Evolutionary conservation across 2,329 filamentous ascomycete species (phyloP).

Genomic region (Neofusicoccum ribis): DNA sequence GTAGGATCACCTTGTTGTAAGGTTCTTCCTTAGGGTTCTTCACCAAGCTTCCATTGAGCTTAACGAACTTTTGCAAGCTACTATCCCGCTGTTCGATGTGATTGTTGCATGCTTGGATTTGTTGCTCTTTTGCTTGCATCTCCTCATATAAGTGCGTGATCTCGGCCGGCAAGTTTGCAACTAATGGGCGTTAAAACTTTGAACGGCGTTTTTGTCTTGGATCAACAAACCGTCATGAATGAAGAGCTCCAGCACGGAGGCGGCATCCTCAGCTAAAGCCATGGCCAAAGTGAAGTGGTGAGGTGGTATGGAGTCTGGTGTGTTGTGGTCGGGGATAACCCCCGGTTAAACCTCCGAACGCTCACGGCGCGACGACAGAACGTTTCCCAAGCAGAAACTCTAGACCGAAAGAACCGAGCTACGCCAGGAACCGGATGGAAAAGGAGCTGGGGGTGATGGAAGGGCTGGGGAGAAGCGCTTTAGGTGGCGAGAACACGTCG

Average conservation of each 20-base stretch:
- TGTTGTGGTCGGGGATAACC: not conserved
- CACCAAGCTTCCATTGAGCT: constrained; percentile 70
- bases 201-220: not conserved
- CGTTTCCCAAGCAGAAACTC: not conserved
- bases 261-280: constrained; percentile 58
- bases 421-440: not conserved
- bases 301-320: not conserved
- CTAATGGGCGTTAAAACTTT: constrained; percentile 35
- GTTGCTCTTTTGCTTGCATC: constrained; percentile 75
- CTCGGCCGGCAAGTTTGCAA: constrained; percentile 78
- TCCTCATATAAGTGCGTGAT: constrained; percentile 82
- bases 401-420: not conserved
- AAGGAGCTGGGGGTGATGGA: not conserved
- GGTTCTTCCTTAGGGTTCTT: constrained; percentile 74
- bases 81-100: constrained; percentile 71
- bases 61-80: constrained; percentile 80
- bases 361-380: not conserved
- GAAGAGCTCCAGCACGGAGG: constrained; percentile 76
- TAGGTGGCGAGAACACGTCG: not conserved
- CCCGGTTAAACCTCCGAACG: not conserved
- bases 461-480: not conserved
- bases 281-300: constrained; percentile 23
- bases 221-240: constrained; percentile 59
- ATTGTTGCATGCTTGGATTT: constrained; percentile 67
- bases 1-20: constrained; percentile 64